These are phyloP conservation scores for Moesziomyces parantarcticus DNA, from an alignment of 1,284 basidiomycete species.

Conservation along the genomic window DNA sequence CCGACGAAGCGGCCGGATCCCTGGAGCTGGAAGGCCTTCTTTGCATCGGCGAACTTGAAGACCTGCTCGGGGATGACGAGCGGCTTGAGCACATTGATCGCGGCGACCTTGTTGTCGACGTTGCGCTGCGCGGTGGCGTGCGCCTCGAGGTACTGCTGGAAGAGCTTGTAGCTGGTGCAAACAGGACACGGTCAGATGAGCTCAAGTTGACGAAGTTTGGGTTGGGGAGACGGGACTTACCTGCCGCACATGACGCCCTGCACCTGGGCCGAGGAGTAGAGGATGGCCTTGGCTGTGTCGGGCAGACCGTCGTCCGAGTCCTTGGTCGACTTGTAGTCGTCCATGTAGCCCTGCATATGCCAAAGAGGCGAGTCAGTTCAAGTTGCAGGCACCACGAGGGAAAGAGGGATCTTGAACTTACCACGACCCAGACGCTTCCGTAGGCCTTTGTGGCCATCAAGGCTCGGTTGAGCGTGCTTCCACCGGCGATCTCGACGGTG, in stretches of 20 bases:
- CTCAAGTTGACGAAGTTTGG: too few species aligned
- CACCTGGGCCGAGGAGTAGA: conserved; percentile 35
- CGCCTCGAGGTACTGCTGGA: conserved; percentile 37
- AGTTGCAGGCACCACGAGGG: too few species aligned
- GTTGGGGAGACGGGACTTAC: too few species aligned
- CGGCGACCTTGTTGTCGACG: conserved; percentile 1
- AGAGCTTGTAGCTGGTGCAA: conserved; percentile 20
- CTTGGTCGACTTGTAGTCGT: conserved; percentile 36
- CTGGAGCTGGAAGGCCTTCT: conserved; percentile 35
- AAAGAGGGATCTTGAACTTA: too few species aligned
- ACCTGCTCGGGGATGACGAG: conserved; percentile 18
- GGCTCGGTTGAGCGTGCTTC: conserved; percentile 24
- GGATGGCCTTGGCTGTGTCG: conserved; percentile 30
- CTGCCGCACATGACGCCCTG: conserved; percentile 44
- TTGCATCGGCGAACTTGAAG: conserved; percentile 31
- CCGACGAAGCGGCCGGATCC: conserved; percentile 34
- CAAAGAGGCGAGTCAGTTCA: too few species aligned
- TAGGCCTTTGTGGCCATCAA: conserved; percentile 26
- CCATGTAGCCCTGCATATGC: conserved; percentile 26
- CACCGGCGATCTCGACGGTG: conserved; percentile 48
- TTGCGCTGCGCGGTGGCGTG: conserved; percentile 17
- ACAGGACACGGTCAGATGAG: too few species aligned
- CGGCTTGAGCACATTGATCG: conserved; percentile 22
- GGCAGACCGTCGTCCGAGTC: conserved; percentile 5
- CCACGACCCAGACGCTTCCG: conserved; percentile 35